Conservation (phyloP, 2,329 filamentous ascomycete genomes). For the Spiromastix sp. region DNA sequence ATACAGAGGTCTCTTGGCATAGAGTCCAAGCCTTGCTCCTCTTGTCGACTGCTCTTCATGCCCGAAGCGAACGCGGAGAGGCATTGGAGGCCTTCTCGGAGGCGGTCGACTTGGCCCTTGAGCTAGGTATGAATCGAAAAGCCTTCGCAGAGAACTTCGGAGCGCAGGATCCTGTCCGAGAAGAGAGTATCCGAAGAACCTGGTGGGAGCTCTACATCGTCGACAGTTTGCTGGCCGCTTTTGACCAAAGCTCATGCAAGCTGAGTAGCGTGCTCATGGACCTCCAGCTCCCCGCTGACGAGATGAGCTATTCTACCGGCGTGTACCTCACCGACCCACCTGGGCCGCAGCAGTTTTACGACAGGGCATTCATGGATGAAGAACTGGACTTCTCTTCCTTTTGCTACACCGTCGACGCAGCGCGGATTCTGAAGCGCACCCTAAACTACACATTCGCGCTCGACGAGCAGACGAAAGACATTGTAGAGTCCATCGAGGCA, state of each 20-base stretch:
- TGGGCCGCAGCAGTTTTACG: slow-evolving; percentile 65
- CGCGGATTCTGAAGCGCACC: slow-evolving; percentile 66
- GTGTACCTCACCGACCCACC: slow-evolving; percentile 50
- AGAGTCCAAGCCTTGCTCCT: slow-evolving; percentile 71
- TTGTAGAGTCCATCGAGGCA: slow-evolving; percentile 50
- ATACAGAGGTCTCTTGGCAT: slow-evolving; percentile 42
- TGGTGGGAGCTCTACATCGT: slow-evolving; percentile 85
- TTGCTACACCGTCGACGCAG: slow-evolving; percentile 71
- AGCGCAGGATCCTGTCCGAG: slow-evolving; percentile 54
- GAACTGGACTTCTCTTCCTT: slow-evolving; percentile 67
- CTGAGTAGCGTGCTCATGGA: slow-evolving; percentile 58
- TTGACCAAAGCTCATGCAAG: slow-evolving; percentile 42
- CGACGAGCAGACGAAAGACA: slow-evolving; percentile 37
- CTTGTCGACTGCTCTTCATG: slow-evolving; percentile 67
- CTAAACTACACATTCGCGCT: slow-evolving; percentile 38
- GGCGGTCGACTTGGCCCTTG: slow-evolving; percentile 61
- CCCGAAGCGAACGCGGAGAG: slow-evolving; percentile 59
- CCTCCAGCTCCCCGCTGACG: slow-evolving; percentile 71
- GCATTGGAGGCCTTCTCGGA: slow-evolving; percentile 57
- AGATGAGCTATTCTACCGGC: slow-evolving; percentile 47
- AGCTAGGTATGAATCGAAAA: slow-evolving; percentile 63
- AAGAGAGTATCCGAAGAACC: slow-evolving; percentile 77
- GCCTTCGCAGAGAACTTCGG: slow-evolving; percentile 57
- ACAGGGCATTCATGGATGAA: slow-evolving; percentile 61
- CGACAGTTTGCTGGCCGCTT: slow-evolving; percentile 73